Evolutionary conservation across 768 basidiomycete genomes (phyloP), one percentile per base, ranked within the genome.

Genomic region (Phylloporus arenicola): DNA sequence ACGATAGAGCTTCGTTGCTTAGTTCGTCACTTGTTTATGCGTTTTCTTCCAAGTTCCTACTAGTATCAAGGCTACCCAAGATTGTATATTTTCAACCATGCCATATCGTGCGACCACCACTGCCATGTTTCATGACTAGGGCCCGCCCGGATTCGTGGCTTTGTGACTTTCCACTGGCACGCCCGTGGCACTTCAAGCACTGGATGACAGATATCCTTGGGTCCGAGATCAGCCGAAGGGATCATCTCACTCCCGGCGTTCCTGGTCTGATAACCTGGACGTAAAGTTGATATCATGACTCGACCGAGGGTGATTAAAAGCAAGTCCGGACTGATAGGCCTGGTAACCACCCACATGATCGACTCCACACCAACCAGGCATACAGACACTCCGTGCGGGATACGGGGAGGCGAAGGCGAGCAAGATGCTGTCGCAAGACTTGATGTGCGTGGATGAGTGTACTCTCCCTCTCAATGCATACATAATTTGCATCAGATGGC

Each of bases 401-500:
- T 17, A 20, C 20, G 30, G 29, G 34, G 29, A 2, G 46, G 14
- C 24, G 40, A 29, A 20, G 37, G 11, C 25, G 48, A 50, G 3
- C 42, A 54, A 6, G 51, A 51, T 8, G 38, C 8, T 3, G 39
- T 37, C 9, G 49, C 53, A 3, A 50, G 11, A 14, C 59, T 64
- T 5, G 55, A 66, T 29, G 62, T 64, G 38, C 53, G 62, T 61
- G 10, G 45, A 41, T 5, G 10, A 25, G 27, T 29, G 13, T 19
- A 17, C 20, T 12, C 7, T 10, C 39, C 4, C 6, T 7, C 29
- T 13, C 14, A 31, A 31, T 1, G 17, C 9, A 17, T 1, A 3
- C 19, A 29, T 25, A 12, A 14, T 25, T 4, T 14, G 17, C 17
- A n/a, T 22, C 48, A 88, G 86, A 74, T 81, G 2, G 77, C 81